These are phyloP conservation scores for Hanseniaspora gamundiae DNA, from an alignment of 1,139 yeast species.

Conservation along the genomic window DNA sequence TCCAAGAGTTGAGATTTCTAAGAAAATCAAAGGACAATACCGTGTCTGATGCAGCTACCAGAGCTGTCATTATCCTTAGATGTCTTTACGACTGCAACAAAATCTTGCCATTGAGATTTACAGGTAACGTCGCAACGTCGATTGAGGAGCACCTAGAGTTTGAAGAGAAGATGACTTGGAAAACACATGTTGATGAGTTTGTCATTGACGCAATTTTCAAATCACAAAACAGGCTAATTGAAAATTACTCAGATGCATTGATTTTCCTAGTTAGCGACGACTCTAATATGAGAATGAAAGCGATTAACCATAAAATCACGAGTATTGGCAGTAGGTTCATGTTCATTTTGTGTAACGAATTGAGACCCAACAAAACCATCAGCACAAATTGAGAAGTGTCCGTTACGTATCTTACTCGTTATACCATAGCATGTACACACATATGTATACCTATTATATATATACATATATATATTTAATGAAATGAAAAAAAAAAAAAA, in stretches of 20 bases:
- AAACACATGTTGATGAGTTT: constrained; percentile 30
- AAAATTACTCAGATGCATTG: constrained; percentile 5
- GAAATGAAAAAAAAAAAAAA: not conserved
- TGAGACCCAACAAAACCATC: constrained; percentile 16
- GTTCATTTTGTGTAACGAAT: constrained; percentile 21
- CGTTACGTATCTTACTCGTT: too few relatives aligned
- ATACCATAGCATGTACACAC: too few relatives aligned
- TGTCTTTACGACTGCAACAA: constrained; percentile 51
- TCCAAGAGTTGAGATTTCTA: constrained; percentile 66
- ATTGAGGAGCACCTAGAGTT: constrained; percentile 36
- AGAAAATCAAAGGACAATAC: constrained; percentile 64
- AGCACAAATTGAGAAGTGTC: too few relatives aligned
- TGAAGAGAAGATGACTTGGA: constrained; percentile 31
- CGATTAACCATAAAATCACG: constrained; percentile 44
- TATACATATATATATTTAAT: not conserved
- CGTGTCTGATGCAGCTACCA: constrained; percentile 68
- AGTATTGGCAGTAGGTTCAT: constrained; percentile 24
- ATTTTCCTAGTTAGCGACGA: constrained; percentile 63
- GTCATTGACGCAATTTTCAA: constrained; percentile 27
- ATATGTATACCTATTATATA: too few relatives aligned
- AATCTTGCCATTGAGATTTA: constrained; percentile 50
- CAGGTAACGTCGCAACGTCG: constrained; percentile 52
- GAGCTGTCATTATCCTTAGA: constrained; percentile 63
- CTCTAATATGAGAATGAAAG: constrained; percentile 55
- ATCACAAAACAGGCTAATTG: constrained; percentile 20